These are phyloP conservation scores for Physcomitrium patens DNA, from an alignment of 225 moss, liverwort and hornwort genomes.

Conservation along the genomic window DNA sequence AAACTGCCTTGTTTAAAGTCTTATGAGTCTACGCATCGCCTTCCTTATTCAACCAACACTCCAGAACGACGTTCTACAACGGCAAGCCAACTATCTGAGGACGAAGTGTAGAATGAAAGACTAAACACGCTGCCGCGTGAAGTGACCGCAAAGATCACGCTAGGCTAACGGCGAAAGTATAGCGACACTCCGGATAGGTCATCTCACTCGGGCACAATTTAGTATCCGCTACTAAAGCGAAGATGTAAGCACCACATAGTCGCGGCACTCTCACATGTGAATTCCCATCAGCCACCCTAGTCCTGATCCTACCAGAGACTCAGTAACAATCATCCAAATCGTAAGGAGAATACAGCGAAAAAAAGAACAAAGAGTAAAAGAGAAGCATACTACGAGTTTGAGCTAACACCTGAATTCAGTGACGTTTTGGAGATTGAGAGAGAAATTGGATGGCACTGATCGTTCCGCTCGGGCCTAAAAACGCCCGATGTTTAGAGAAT, in stretches of 20 bases:
- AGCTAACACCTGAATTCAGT: background rate
- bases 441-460: background rate
- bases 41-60: background rate
- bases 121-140: conserved; percentile 4
- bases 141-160: conserved; percentile 12
- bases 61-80: background rate
- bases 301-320: background rate
- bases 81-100: background rate
- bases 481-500: background rate
- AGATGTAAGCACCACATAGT: too few species aligned
- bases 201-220: background rate
- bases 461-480: background rate
- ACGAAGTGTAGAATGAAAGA: background rate
- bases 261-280: too few species aligned
- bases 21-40: too few species aligned
- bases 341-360: background rate
- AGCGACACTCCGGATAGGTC: background rate
- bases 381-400: background rate
- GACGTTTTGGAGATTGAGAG: background rate
- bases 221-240: background rate
- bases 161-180: background rate
- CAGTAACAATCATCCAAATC: background rate
- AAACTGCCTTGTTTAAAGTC: background rate
- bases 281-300: background rate
- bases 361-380: conserved; percentile 3